Percentiles rank a stretch among this genome's conserved stretches.
These are phyloP conservation scores for Fremontodendron californicum DNA, from an alignment of 345 rosid species.

Conservation along the genomic window DNA sequence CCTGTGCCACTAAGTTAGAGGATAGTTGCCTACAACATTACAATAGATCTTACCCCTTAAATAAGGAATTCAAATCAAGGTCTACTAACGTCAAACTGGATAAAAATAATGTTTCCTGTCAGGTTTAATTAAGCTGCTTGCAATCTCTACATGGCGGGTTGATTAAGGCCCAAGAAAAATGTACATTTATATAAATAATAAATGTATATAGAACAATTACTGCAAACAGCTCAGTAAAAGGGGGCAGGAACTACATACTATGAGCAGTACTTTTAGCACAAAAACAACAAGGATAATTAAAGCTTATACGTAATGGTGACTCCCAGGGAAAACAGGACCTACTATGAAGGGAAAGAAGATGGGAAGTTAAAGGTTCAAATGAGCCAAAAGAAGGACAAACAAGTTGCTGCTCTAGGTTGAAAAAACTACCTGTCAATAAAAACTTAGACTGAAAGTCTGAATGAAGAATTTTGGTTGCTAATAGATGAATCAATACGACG, in stretches of 20 bases:
- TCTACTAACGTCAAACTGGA: background rate
- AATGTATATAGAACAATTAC: background rate
- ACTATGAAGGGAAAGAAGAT: background rate
- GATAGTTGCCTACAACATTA: conserved; percentile 49
- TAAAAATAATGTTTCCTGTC: background rate
- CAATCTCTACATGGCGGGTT: background rate
- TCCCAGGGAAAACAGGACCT: background rate
- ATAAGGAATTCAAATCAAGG: conserved; percentile 3
- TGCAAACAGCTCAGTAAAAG: background rate
- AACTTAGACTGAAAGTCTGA: background rate
- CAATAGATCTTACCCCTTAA: conserved; percentile 6
- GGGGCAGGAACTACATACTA: background rate
- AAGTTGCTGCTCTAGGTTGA: background rate
- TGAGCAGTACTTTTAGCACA: background rate
- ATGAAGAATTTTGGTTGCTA: background rate
- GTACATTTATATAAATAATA: background rate
- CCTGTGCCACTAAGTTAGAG: conserved; percentile 34
- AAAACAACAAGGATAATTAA: background rate
- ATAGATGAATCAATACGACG: background rate
- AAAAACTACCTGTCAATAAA: background rate
- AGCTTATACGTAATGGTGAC: background rate
- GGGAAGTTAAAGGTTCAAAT: background rate
- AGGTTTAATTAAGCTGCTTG: background rate
- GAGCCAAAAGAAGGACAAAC: background rate
- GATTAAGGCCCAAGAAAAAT: conserved; percentile 3